Conservation (phyloP, 2,329 filamentous ascomycete genomes). For the Plectosphaerella cucumerina region DNA sequence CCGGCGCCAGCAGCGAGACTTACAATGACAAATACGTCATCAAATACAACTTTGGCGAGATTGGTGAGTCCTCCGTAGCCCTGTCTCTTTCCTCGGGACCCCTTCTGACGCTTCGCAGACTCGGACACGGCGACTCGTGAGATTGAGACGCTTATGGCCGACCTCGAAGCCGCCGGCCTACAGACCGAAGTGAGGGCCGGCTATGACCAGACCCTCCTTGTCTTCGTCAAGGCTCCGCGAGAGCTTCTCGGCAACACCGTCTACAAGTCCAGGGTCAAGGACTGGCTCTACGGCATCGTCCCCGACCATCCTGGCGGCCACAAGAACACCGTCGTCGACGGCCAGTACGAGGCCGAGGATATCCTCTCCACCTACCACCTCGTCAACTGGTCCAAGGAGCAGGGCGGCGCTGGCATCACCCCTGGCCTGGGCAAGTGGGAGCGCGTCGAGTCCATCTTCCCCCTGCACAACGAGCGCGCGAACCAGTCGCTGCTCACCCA, state of each 20-base stretch:
- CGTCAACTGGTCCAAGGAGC: conserved; percentile 50
- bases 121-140: conserved; percentile 27
- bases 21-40: conserved; percentile 37
- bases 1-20: conserved; percentile 1
- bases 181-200: conserved; percentile 70
- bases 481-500: conserved; percentile 55
- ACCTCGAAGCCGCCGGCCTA: conserved; percentile 59
- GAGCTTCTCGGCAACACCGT: conserved; percentile 61
- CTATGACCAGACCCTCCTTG: conserved; percentile 59
- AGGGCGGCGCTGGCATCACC: conserved; percentile 60
- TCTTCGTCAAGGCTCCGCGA: conserved; percentile 63
- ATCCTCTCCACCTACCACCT: conserved; percentile 68
- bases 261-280: conserved; percentile 68
- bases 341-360: conserved; percentile 57
- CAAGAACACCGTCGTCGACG: conserved; percentile 48
- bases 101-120: conserved; percentile 19
- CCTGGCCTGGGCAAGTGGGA: conserved; percentile 55
- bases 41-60: conserved; percentile 29
- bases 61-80: conserved; percentile 20
- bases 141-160: conserved; percentile 45
- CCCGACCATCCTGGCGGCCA: conserved; percentile 56
- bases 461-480: conserved; percentile 53
- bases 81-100: not conserved
- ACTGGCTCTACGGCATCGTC: conserved; percentile 70
- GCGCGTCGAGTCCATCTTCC: conserved; percentile 57